Base-by-base conservation (phyloP, 179 eudicot species). In the Spergularia azorica region DNA sequence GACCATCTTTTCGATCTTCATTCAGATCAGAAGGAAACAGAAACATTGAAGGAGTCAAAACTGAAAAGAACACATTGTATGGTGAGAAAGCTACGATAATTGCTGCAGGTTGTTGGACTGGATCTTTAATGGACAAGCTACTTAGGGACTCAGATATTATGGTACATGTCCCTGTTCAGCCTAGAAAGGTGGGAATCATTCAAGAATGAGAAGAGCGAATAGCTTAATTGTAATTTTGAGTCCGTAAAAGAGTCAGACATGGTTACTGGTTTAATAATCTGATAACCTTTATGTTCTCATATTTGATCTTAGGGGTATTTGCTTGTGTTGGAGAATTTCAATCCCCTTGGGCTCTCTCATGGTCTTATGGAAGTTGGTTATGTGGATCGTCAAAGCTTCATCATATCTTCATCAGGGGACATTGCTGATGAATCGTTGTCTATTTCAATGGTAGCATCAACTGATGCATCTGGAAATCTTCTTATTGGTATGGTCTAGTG, bases 51-150 rank as follows among this genome's bases (percentile, higher is more conserved):
- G 99, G 89, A 51, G 82, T 95, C 82, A 86, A 86, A 86, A 93
- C 99, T 79, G 75, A 79, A 51, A 89, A 90, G 62, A 90, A 80
- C 77, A 81, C 82, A 8, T 74, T 95, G 72, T 83, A 83, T 70
- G 74, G 89, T 77, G 87, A 68, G 78, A 93, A 93, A 83, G 99
- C 97, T 68, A 78, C 85, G 57, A 72, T 95, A 43, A 79, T 93
- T 83, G 97, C 99, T 48, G 88, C 99, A 14, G 99, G 99, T 76
- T 91, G 91, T 79, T 95, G 99, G 99, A 93, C 86, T 80, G 99
- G 97, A 79, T 83, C 92, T 62, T 79, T 95, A 84, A 87, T 95
- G 91, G 84, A 80, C 18, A 84, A 88, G 67, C 82, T 95, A 74
- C 78, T 89, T 70, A 71, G 79, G 65, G 85, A 84, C 58, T 79